Conservation (phyloP, 2,329 filamentous ascomycete species). For the Alternaria burnsii region DNA sequence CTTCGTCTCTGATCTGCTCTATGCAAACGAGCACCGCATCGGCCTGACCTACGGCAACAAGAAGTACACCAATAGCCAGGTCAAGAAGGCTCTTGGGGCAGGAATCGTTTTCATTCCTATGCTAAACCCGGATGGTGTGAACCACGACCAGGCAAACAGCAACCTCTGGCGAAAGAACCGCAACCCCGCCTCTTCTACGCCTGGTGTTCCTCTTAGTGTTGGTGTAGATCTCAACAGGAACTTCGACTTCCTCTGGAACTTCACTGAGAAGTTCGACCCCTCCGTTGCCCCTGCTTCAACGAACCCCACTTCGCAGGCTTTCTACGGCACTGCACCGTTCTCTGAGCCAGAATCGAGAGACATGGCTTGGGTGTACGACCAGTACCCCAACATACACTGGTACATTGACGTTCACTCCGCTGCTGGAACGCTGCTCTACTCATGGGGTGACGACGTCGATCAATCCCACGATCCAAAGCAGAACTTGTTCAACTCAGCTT, state of each 20-base stretch:
- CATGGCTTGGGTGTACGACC: slow-evolving; percentile 62
- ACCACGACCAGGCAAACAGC: slow-evolving; percentile 41
- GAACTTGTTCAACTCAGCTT: slow-evolving; percentile 63
- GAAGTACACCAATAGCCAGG: slow-evolving; percentile 61
- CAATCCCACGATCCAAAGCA: slow-evolving; percentile 58
- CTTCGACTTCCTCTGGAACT: slow-evolving; percentile 66
- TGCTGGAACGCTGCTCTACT: slow-evolving; percentile 63
- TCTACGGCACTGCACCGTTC: slow-evolving; percentile 61
- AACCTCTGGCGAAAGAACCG: slow-evolving; percentile 49
- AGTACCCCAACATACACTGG: slow-evolving; percentile 62
- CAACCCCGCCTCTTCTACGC: slow-evolving; percentile 49
- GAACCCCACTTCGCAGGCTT: slow-evolving; percentile 57
- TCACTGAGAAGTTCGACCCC: slow-evolving; percentile 56
- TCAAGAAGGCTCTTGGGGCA: slow-evolving; percentile 60
- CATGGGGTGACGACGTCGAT: slow-evolving; percentile 65
- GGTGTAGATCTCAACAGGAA: slow-evolving; percentile 48
- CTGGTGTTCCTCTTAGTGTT: slow-evolving; percentile 25
- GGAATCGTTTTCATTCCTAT: slow-evolving; percentile 62
- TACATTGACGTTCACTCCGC: slow-evolving; percentile 68
- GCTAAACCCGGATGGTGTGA: slow-evolving; percentile 44
- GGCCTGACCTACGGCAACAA: slow-evolving; percentile 63
- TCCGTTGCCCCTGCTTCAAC: slow-evolving; percentile 52
- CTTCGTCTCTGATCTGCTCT: slow-evolving; percentile 65
- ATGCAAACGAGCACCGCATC: slow-evolving; percentile 59
- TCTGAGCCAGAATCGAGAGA: slow-evolving; percentile 67